Percentiles rank a stretch among this genome's conserved stretches.
Conservation (phyloP, 176 grass and related monocot species). For the Dendrocalamus sinicus region DNA sequence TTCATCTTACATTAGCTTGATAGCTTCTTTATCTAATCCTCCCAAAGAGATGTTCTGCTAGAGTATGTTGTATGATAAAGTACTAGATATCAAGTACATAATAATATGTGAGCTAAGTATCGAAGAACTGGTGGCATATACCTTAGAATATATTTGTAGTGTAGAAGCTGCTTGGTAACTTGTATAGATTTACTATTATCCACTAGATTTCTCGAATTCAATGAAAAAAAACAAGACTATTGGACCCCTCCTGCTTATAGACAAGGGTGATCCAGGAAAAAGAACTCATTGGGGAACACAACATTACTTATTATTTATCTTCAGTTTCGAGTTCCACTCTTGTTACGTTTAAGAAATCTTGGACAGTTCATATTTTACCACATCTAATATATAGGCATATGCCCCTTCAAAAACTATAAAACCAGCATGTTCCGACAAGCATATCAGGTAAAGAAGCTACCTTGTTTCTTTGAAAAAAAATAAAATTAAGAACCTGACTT, state of each 20-base stretch:
- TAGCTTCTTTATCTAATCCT: neutral
- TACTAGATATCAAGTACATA: conserved; percentile 17
- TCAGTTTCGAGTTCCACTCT: neutral
- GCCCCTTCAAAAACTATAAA: neutral
- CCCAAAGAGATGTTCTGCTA: conserved; percentile 30
- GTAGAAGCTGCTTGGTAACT: too few species aligned
- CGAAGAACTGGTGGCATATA: neutral
- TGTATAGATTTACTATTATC: neutral
- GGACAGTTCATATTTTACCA: neutral
- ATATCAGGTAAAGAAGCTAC: conserved; percentile 1
- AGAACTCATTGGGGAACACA: neutral
- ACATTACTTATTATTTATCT: neutral
- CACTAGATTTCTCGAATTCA: conserved; percentile 28
- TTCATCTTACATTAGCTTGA: conserved; percentile 7
- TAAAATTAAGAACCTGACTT: neutral
- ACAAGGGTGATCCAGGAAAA: neutral
- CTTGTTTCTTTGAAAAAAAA: neutral
- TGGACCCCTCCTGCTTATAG: conserved; percentile 11
- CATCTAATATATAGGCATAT: neutral
- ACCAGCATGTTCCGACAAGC: neutral
- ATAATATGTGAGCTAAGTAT: conserved; percentile 20
- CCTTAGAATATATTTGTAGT: neutral
- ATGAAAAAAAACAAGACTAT: neutral
- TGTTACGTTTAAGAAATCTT: neutral
- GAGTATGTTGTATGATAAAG: neutral